Conservation (phyloP, 169 alveolate species). For the Fabrea salina region DNA sequence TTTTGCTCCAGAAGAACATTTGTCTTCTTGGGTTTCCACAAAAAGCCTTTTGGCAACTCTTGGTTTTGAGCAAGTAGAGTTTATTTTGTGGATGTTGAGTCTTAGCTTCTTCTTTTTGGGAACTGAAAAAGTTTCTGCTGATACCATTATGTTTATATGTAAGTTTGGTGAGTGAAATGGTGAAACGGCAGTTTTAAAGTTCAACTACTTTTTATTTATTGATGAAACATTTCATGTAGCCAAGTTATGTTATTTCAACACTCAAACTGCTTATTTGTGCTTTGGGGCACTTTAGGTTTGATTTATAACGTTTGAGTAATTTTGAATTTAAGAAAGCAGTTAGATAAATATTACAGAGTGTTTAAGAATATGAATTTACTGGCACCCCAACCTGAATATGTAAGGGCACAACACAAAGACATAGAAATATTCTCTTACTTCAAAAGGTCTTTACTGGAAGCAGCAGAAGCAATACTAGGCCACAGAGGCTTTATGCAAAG, state of each 20-base stretch:
- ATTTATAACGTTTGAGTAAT: no score
- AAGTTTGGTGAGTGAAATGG: no score
- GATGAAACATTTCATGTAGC: no score
- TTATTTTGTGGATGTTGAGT: neutral
- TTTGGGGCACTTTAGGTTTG: no score
- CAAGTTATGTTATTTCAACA: no score
- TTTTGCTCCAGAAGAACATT: neutral
- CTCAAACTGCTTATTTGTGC: no score
- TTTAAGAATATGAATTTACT: neutral
- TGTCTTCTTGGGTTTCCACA: neutral
- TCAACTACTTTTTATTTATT: no score
- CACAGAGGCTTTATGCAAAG: neutral
- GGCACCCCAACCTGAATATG: slow-evolving; percentile 11
- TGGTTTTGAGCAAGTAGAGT: neutral
- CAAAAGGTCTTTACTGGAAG: neutral
- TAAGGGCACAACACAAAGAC: slow-evolving; percentile 2
- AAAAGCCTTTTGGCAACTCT: neutral
- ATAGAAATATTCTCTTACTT: neutral
- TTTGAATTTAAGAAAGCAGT: no score
- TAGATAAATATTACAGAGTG: neutral
- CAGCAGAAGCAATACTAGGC: neutral
- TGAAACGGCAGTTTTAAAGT: no score
- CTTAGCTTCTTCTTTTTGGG: neutral
- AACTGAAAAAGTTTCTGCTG: no score
- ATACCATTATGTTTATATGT: no score